Evolutionary conservation across 2,329 filamentous ascomycete genomes (phyloP).

Genomic region (Podosphaera xanthii): DNA sequence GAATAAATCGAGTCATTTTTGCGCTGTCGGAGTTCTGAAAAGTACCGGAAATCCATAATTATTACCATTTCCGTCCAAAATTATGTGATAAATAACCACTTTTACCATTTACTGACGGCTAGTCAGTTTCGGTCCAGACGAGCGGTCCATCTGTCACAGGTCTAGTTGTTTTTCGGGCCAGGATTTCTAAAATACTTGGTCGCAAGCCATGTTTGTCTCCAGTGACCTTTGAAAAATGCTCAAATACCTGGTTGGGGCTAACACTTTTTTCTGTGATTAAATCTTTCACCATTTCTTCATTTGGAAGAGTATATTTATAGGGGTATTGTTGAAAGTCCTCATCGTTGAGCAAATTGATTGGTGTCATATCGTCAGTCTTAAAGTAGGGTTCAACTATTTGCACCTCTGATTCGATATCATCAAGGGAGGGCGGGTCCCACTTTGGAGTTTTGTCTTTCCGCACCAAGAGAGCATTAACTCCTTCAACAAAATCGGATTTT

Average conservation of each 20-base stretch:
- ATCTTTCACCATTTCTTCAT: constrained; percentile 35
- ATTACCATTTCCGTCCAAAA: no score
- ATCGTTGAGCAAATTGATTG: constrained; percentile 37
- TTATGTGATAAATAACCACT: no score
- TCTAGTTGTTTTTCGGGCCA: constrained; percentile 35
- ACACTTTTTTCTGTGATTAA: constrained; percentile 20
- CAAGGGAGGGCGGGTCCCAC: constrained; percentile 56
- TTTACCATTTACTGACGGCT: no score
- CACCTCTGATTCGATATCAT: constrained; percentile 34
- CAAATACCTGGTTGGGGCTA: constrained; percentile 34
- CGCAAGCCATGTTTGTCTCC: constrained; percentile 45
- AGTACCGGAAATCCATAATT: no score
- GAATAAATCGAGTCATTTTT: no score
- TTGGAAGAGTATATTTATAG: constrained; percentile 43
- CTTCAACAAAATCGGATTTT: constrained; percentile 76
- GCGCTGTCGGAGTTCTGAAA: no score
- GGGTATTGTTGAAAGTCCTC: constrained; percentile 53
- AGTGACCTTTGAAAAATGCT: constrained; percentile 35
- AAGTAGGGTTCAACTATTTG: constrained; percentile 48
- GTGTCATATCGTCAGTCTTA: constrained; percentile 20
- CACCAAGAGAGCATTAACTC: constrained; percentile 63
- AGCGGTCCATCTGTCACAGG: constrained; percentile 19
- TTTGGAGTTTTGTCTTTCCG: constrained; percentile 30
- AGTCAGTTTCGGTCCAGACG: constrained; percentile 7
- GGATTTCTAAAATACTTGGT: constrained; percentile 45